Conservation (phyloP, 306 rosid species). For the Bauhinia variegata region DNA sequence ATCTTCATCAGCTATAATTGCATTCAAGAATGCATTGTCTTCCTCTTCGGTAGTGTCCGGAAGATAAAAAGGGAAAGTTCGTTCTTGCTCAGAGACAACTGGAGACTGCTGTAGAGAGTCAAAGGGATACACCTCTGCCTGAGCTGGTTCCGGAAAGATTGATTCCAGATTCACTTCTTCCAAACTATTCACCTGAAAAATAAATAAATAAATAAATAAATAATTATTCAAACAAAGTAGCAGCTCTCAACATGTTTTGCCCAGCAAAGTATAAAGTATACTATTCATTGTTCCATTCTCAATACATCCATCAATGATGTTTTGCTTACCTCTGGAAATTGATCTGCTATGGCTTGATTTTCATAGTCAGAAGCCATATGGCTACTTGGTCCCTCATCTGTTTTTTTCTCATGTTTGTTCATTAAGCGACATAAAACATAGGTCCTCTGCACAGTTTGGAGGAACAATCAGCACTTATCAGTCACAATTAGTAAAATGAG, state of each 20-base stretch:
- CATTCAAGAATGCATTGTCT: constrained; percentile 7
- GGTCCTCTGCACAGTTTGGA: constrained; percentile 45
- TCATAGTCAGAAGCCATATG: constrained; percentile 23
- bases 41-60: constrained; percentile 26
- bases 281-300: background rate
- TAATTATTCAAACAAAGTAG: constrained; percentile 21
- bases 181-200: constrained; percentile 17
- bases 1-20: background rate
- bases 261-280: constrained; percentile 1
- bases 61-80: background rate
- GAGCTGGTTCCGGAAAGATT: background rate
- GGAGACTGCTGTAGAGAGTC: background rate
- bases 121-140: background rate
- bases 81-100: background rate
- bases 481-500: background rate
- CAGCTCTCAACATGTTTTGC: constrained; percentile 18
- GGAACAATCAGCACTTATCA: constrained; percentile 7
- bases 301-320: constrained; percentile 7
- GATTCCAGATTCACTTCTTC: constrained; percentile 2
- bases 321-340: constrained; percentile 48
- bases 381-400: constrained; percentile 35
- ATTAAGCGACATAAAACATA: constrained; percentile 58
- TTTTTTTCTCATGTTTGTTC: constrained; percentile 37
- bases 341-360: background rate
- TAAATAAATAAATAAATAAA: background rate